A percentile compares a stretch with the other conserved stretches of the same genome.
phyloP scores from a whole-genome alignment of 176 grass and related monocot genomes.

The bread wheat (Triticum aestivum) region DNA sequence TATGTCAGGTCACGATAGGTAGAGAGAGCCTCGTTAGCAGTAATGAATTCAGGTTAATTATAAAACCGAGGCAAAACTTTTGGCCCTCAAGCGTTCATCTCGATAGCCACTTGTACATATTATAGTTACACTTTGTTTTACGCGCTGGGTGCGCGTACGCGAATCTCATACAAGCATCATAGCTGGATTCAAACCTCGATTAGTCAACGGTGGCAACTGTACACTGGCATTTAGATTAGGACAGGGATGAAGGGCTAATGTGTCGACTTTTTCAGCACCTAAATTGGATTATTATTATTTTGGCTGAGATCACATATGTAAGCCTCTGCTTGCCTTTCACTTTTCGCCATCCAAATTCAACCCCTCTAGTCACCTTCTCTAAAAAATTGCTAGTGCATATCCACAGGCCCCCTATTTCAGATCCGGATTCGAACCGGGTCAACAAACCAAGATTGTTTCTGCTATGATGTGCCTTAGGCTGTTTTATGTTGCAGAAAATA shows the following conservation, averaged over 20 bases:
- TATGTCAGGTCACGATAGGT: neutral
- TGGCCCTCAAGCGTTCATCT: neutral
- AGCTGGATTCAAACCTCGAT: neutral
- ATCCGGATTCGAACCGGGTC: neutral
- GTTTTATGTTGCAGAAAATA: neutral
- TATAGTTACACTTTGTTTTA: neutral
- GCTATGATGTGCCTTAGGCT: neutral
- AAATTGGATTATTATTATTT: neutral
- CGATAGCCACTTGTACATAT: neutral
- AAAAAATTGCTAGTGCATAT: neutral
- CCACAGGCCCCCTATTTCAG: neutral
- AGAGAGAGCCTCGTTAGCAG: neutral
- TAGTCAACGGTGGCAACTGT: neutral
- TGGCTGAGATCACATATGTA: neutral
- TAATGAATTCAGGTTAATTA: neutral
- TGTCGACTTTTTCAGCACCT: neutral
- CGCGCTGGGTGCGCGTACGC: neutral
- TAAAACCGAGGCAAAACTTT: neutral
- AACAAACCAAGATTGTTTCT: neutral
- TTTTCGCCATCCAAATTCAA: neutral
- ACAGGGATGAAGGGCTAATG: neutral
- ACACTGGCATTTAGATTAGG: neutral
- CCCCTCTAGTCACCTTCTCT: neutral
- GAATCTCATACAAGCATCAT: neutral
- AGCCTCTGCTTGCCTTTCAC: neutral